phyloP scores from a whole-genome alignment of 306 rosid species.

The Glycine latifolia region DNA sequence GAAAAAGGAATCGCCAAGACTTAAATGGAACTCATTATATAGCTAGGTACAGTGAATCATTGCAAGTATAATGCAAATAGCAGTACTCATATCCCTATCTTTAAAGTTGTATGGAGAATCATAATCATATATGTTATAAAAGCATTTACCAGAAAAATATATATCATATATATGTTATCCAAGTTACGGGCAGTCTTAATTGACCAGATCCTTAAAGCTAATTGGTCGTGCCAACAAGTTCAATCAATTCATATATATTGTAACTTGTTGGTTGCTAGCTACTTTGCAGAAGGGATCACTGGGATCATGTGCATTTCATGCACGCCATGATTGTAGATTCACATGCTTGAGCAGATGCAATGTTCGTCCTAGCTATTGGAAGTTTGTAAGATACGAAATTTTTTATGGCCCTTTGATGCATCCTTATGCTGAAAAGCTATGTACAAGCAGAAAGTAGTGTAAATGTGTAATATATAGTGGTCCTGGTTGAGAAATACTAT shows the following conservation, averaged over 20 bases:
- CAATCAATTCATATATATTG: constrained; percentile 9
- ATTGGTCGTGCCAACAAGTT: constrained; percentile 41
- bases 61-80: constrained; percentile 1
- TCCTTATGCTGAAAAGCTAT: constrained; percentile 31
- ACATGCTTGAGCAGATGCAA: constrained; percentile 56
- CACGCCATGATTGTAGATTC: constrained; percentile 64
- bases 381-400: neutral
- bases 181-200: constrained; percentile 20
- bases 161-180: neutral
- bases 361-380: constrained; percentile 16
- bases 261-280: constrained; percentile 30
- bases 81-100: neutral
- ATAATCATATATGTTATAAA: constrained; percentile 31
- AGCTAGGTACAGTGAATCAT: constrained; percentile 14
- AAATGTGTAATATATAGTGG: constrained; percentile 39
- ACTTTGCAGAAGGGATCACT: constrained; percentile 59
- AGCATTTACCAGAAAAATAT: constrained; percentile 1
- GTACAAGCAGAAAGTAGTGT: neutral
- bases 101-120: constrained; percentile 30
- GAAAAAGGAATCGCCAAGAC: neutral
- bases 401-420: constrained; percentile 35
- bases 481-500: constrained; percentile 38
- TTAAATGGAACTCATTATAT: constrained; percentile 23
- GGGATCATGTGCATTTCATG: constrained; percentile 77
- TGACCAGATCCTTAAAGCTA: constrained; percentile 38